Percentiles rank a stretch among this genome's conserved stretches.
Conservation (phyloP, 306 rosid species). For the Nissolia schottii region DNA sequence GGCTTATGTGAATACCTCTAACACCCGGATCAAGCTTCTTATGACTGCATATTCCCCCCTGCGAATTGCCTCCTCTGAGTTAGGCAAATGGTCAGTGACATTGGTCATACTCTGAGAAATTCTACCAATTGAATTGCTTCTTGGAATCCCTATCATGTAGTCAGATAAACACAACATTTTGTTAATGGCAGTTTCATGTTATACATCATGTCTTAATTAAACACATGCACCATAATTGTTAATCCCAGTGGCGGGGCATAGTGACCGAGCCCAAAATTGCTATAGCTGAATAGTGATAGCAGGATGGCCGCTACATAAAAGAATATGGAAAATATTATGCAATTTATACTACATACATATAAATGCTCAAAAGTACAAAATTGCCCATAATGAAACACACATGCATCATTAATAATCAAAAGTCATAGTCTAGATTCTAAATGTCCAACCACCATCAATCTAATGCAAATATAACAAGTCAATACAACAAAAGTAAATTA, state of each 20-base stretch:
- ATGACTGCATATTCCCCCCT: conserved; percentile 89
- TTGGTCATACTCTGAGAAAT: conserved; percentile 49
- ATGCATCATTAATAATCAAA: not conserved
- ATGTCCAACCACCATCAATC: not conserved
- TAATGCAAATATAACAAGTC: not conserved
- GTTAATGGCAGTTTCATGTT: not conserved
- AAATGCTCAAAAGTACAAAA: not conserved
- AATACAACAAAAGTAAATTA: not conserved
- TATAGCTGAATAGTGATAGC: not conserved
- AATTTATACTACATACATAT: not conserved
- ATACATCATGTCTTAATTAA: not conserved
- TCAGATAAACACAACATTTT: conserved; percentile 19
- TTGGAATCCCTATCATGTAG: conserved; percentile 62
- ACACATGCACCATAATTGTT: not conserved
- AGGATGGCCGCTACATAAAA: not conserved
- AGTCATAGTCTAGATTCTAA: not conserved
- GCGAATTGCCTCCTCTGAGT: conserved; percentile 84
- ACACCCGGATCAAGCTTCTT: conserved; percentile 84
- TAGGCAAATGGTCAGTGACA: conserved; percentile 53
- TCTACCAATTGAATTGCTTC: conserved; percentile 75
- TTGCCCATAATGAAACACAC: not conserved
- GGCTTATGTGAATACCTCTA: conserved; percentile 60
- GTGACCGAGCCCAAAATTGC: not conserved
- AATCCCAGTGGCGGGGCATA: not conserved
- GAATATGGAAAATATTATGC: not conserved